These are phyloP conservation scores for Pezicula neosporulosa DNA, from an alignment of 2,329 filamentous ascomycete species.

Conservation along the genomic window DNA sequence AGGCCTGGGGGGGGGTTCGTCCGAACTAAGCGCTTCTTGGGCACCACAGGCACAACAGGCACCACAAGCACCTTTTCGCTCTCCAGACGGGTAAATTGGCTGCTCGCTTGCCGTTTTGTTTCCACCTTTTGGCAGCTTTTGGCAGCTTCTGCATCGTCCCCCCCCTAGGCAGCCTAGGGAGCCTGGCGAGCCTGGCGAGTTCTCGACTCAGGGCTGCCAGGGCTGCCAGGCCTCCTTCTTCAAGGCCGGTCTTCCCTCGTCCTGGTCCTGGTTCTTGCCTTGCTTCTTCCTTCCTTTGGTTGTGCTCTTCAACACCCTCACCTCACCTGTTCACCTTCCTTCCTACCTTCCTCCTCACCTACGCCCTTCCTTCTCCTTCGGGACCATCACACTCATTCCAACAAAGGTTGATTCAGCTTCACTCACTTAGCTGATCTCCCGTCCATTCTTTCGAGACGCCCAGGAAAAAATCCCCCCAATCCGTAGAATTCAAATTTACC, in stretches of 20 bases:
- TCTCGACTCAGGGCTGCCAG: too few relatives aligned
- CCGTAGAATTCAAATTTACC: slow-evolving; percentile 3
- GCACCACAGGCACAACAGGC: too few relatives aligned
- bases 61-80: too few relatives aligned
- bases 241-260: neutral
- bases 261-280: neutral
- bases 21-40: too few relatives aligned
- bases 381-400: slow-evolving; percentile 29
- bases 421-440: slow-evolving; percentile 38
- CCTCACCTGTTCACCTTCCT: neutral
- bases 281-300: neutral
- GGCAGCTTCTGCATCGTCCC: too few relatives aligned
- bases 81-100: too few relatives aligned
- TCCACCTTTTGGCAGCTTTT: too few relatives aligned
- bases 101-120: too few relatives aligned
- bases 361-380: slow-evolving; percentile 22
- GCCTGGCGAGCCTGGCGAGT: too few relatives aligned
- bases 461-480: neutral
- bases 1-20: too few relatives aligned
- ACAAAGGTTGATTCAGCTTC: slow-evolving; percentile 37
- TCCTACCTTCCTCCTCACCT: slow-evolving; percentile 1
- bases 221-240: neutral
- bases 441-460: slow-evolving; percentile 31
- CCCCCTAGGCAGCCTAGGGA: too few relatives aligned
- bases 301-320: neutral